phyloP scores from a whole-genome alignment of 352 stramenopile species.

The Thalassiosira oceanica region DNA sequence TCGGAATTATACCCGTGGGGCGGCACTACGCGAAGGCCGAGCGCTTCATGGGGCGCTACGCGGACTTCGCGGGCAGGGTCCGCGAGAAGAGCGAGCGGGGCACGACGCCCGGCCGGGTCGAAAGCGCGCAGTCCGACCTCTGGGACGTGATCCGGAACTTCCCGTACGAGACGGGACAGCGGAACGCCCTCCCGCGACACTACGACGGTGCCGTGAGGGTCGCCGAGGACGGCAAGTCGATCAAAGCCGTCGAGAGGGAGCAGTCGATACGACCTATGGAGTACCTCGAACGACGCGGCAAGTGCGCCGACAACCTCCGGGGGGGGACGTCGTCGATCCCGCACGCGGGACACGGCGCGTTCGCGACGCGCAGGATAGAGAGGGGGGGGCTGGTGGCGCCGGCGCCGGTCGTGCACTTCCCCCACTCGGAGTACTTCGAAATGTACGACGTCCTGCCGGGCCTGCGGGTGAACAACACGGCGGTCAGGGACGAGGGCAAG shows the following conservation, averaged over 20 bases:
- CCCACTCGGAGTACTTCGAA: slow-evolving; percentile 26
- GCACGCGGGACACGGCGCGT: slow-evolving; percentile 65
- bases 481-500: slow-evolving; percentile 14
- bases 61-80: too few species aligned
- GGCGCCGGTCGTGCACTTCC: slow-evolving; percentile 62
- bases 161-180: too few species aligned
- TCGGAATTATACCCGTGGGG: slow-evolving; percentile 48
- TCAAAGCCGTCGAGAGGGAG: too few species aligned
- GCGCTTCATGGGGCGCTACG: slow-evolving; percentile 60
- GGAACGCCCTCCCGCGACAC: too few species aligned
- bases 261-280: slow-evolving; percentile 44
- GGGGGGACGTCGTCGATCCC: slow-evolving; percentile 45
- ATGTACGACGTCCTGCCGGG: slow-evolving; percentile 6
- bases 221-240: too few species aligned
- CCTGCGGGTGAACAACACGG: slow-evolving; percentile 4
- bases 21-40: slow-evolving; percentile 54
- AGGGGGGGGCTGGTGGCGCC: slow-evolving; percentile 60
- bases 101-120: too few species aligned
- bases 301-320: slow-evolving; percentile 69
- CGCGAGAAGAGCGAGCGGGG: too few species aligned
- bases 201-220: too few species aligned
- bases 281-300: slow-evolving; percentile 55
- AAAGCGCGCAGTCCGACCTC: too few species aligned
- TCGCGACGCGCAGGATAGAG: slow-evolving; percentile 53
- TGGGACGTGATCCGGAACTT: too few species aligned